phyloP scores from a whole-genome alignment of 225 moss, liverwort and hornwort species.

The Physcomitrellopsis africana region DNA sequence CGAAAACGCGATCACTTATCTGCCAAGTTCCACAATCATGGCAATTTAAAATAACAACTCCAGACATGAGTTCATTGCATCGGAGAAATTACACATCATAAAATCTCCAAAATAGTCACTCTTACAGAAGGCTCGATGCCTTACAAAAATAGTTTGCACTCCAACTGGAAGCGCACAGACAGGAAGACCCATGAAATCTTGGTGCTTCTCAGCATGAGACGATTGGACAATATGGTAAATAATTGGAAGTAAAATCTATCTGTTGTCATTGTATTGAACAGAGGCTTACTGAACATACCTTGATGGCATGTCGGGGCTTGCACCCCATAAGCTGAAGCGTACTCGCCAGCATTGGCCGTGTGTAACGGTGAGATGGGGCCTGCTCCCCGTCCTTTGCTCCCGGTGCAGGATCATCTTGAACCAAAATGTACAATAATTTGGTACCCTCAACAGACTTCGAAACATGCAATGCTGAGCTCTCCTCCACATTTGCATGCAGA shows the following conservation, averaged over 20 bases:
- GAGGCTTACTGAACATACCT: conserved; percentile 42
- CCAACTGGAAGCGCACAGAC: too few species aligned
- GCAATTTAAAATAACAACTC: neutral
- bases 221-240: too few species aligned
- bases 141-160: too few species aligned
- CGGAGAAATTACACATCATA: too few species aligned
- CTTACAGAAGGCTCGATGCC: too few species aligned
- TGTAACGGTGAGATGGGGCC: conserved; percentile 75
- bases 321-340: conserved; percentile 99
- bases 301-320: conserved; percentile 94
- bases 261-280: too few species aligned
- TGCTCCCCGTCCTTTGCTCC: conserved; percentile 36
- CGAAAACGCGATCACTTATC: conserved; percentile 88
- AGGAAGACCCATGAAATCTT: too few species aligned
- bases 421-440: conserved; percentile 81
- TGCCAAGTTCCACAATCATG: conserved; percentile 35
- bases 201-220: too few species aligned
- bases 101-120: too few species aligned
- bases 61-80: too few species aligned
- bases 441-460: conserved; percentile 59
- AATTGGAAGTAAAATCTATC: too few species aligned
- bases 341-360: conserved; percentile 84
- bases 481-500: conserved; percentile 41
- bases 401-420: conserved; percentile 63
- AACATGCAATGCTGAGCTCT: conserved; percentile 27